Conservation (phyloP, 352 stramenopile species). For the Phytopythium delawarense region DNA sequence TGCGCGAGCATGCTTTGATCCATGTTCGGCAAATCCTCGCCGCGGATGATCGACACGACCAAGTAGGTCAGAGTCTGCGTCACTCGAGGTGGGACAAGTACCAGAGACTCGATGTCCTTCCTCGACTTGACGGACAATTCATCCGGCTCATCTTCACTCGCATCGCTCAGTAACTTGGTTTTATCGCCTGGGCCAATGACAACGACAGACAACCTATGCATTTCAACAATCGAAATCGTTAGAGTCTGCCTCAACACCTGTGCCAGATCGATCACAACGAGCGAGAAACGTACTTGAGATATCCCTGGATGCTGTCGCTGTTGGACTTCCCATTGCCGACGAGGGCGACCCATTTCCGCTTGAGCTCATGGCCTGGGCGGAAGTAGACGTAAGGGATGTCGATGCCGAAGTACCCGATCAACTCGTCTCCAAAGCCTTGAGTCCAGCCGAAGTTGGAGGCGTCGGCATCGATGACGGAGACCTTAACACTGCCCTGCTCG, state of each 20-base stretch:
- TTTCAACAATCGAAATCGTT: not conserved
- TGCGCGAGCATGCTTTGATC: conserved; percentile 61
- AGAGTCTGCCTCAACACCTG: conserved; percentile 5
- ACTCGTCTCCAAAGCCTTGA: conserved; percentile 44
- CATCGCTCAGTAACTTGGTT: conserved; percentile 52
- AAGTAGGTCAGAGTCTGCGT: conserved; percentile 68
- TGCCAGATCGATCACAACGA: not conserved
- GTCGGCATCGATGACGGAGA: conserved; percentile 85
- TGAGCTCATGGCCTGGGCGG: conserved; percentile 80
- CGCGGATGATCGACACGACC: conserved; percentile 73
- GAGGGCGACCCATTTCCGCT: conserved; percentile 89
- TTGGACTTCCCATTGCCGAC: conserved; percentile 68
- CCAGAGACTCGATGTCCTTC: conserved; percentile 73
- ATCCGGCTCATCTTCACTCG: conserved; percentile 33
- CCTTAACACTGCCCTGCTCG: conserved; percentile 70
- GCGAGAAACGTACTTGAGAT: conserved; percentile 54
- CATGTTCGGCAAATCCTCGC: conserved; percentile 82
- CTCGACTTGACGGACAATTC: conserved; percentile 39
- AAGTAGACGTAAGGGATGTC: conserved; percentile 87
- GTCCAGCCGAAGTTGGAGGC: conserved; percentile 16
- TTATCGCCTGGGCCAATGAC: conserved; percentile 85
- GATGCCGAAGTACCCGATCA: conserved; percentile 84
- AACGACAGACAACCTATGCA: conserved; percentile 69
- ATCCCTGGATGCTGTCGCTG: conserved; percentile 88
- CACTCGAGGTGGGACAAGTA: conserved; percentile 76